These are phyloP conservation scores for Collybia mongolica DNA, from an alignment of 768 basidiomycete species.

Conservation along the genomic window DNA sequence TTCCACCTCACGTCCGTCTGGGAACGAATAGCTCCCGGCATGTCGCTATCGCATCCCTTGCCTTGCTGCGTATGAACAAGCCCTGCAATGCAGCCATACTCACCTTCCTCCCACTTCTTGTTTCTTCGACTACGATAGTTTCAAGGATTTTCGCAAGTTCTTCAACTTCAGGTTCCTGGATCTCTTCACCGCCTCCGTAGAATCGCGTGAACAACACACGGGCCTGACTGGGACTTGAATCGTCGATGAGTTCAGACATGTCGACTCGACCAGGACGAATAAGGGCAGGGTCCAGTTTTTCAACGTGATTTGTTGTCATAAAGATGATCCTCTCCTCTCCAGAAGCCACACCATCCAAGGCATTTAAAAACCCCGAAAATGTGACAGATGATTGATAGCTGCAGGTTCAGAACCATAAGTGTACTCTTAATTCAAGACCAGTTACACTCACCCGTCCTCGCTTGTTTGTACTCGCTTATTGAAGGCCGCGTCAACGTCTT, in stretches of 20 bases:
- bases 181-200: slow-evolving; percentile 55
- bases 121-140: slow-evolving; percentile 51
- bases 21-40: slow-evolving; percentile 45
- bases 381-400: slow-evolving; percentile 96
- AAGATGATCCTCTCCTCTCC: slow-evolving; percentile 98
- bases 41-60: slow-evolving; percentile 51
- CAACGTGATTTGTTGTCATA: slow-evolving; percentile 97
- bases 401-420: slow-evolving; percentile 8
- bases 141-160: slow-evolving; percentile 52
- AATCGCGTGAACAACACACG: slow-evolving; percentile 77
- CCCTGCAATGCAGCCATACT: slow-evolving; percentile 99
- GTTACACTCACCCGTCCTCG: slow-evolving; percentile 79
- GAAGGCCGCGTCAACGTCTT: slow-evolving; percentile 97
- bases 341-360: slow-evolving; percentile 95
- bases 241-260: slow-evolving; percentile 77
- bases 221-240: slow-evolving; percentile 84
- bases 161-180: slow-evolving; percentile 34
- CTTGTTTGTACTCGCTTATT: slow-evolving; percentile 87
- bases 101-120: slow-evolving; percentile 52
- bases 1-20: slow-evolving; percentile 18
- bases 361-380: slow-evolving; percentile 96
- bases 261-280: slow-evolving; percentile 97
- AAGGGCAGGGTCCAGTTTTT: slow-evolving; percentile 87
- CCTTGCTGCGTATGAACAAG: slow-evolving; percentile 79
- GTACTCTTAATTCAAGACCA: background rate